Evolutionary conservation across 163 green algal genomes (phyloP).

Genomic region (Prototheca wickerhamii): DNA sequence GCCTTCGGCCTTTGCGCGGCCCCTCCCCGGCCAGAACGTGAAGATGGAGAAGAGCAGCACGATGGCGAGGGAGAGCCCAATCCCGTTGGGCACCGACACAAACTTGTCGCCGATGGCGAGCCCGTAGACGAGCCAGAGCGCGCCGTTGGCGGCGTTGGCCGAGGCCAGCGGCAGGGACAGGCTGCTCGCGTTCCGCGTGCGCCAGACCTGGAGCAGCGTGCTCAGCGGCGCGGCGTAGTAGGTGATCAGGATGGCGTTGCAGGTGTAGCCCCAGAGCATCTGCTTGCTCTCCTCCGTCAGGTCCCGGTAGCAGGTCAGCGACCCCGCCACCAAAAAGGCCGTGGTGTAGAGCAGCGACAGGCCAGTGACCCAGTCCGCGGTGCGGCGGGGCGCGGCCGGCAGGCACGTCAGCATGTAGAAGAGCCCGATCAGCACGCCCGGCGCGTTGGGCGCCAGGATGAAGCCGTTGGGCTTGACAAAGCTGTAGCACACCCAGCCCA

Average conservation of each 20-base stretch:
- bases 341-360: conserved; percentile 37
- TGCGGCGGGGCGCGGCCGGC: conserved; percentile 35
- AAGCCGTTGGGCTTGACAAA: conserved; percentile 31
- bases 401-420: conserved; percentile 45
- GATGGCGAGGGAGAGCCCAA: conserved; percentile 5
- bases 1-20: no score
- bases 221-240: conserved; percentile 44
- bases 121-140: conserved; percentile 46
- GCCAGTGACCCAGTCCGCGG: conserved; percentile 34
- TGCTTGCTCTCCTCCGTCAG: conserved; percentile 16
- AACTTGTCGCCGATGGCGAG: conserved; percentile 44
- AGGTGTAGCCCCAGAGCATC: conserved; percentile 32
- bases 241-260: conserved; percentile 35
- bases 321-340: conserved; percentile 23
- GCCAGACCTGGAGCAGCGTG: conserved; percentile 37
- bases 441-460: conserved; percentile 45
- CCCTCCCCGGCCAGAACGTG: no score
- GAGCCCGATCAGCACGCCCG: conserved; percentile 41
- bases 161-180: conserved; percentile 36
- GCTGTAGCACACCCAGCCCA: conserved; percentile 43
- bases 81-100: conserved; percentile 47
- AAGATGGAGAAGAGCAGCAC: conserved; percentile 9
- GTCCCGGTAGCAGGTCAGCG: conserved; percentile 25
- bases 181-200: conserved; percentile 28
- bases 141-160: conserved; percentile 43